These are phyloP conservation scores for Apiospora phragmitis DNA, from an alignment of 2,329 filamentous ascomycete genomes.

Conservation along the genomic window DNA sequence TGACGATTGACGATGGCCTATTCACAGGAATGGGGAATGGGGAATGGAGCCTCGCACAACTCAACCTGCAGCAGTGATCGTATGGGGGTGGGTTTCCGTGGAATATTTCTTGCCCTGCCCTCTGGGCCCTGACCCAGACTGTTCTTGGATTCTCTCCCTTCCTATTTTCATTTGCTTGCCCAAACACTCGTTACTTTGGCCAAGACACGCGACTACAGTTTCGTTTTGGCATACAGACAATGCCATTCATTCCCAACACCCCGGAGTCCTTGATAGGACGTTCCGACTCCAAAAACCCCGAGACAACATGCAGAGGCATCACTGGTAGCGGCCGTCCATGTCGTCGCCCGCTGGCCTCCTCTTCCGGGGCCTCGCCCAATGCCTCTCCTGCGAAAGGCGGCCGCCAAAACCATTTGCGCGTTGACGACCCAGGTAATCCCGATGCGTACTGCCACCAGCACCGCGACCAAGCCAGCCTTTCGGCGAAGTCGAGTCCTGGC, in stretches of 20 bases:
- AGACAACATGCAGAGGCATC: slow-evolving; percentile 84
- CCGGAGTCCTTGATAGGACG: slow-evolving; percentile 79
- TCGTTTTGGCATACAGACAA: slow-evolving; percentile 7
- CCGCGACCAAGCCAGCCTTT: slow-evolving; percentile 73
- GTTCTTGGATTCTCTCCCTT: background rate
- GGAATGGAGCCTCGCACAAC: background rate
- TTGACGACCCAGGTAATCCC: slow-evolving; percentile 55
- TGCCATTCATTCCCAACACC: slow-evolving; percentile 66
- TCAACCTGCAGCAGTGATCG: background rate
- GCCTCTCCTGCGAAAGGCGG: slow-evolving; percentile 24
- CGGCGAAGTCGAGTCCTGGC: slow-evolving; percentile 47
- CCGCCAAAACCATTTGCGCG: slow-evolving; percentile 37
- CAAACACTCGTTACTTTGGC: background rate
- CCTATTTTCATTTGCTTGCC: background rate
- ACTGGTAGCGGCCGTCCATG: slow-evolving; percentile 83
- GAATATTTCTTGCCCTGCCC: background rate
- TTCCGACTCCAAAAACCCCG: slow-evolving; percentile 81
- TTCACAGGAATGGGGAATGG: background rate
- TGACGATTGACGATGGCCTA: background rate
- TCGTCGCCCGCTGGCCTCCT: slow-evolving; percentile 65
- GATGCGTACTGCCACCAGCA: slow-evolving; percentile 93
- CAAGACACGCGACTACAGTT: background rate
- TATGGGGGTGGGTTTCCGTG: background rate
- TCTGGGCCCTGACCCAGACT: background rate
- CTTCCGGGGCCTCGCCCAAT: slow-evolving; percentile 27